These are phyloP conservation scores for Melaleuca alternifolia DNA, from an alignment of 345 rosid genomes.

Conservation along the genomic window DNA sequence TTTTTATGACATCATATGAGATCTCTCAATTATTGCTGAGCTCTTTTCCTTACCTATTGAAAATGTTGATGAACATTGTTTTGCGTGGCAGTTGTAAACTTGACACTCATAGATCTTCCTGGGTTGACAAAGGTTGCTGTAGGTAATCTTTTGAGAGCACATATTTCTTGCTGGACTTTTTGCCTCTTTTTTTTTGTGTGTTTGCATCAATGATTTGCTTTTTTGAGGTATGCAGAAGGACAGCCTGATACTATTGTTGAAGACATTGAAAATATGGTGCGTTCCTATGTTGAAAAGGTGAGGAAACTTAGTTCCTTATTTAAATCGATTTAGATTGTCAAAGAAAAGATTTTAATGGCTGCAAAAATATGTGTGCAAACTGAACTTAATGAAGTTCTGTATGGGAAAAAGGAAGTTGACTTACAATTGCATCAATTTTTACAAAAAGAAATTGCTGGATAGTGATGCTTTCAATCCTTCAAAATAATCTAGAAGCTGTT, in stretches of 20 bases:
- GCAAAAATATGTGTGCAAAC: neutral
- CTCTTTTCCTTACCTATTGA: neutral
- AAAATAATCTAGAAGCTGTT: neutral
- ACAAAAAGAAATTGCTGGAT: neutral
- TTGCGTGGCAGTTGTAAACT: slow-evolving; percentile 60
- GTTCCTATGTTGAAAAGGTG: slow-evolving; percentile 98
- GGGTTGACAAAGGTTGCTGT: slow-evolving; percentile 99
- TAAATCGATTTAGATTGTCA: neutral
- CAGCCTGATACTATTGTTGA: slow-evolving; percentile 80
- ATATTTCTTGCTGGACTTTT: neutral
- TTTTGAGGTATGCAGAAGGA: slow-evolving; percentile 53
- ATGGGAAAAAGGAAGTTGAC: neutral
- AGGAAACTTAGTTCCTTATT: slow-evolving; percentile 2
- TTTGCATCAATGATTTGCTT: neutral
- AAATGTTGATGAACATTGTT: neutral
- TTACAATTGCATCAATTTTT: neutral
- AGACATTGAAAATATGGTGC: slow-evolving; percentile 98
- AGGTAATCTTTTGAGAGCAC: slow-evolving; percentile 39
- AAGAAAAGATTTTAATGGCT: neutral
- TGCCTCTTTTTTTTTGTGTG: neutral
- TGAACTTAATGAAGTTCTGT: neutral
- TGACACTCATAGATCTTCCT: slow-evolving; percentile 97
- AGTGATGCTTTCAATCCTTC: neutral
- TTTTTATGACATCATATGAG: neutral
- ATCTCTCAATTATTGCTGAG: neutral